Base-by-base conservation (phyloP, 2,329 filamentous ascomycete species). In the Biscogniauxia mediterranea region DNA sequence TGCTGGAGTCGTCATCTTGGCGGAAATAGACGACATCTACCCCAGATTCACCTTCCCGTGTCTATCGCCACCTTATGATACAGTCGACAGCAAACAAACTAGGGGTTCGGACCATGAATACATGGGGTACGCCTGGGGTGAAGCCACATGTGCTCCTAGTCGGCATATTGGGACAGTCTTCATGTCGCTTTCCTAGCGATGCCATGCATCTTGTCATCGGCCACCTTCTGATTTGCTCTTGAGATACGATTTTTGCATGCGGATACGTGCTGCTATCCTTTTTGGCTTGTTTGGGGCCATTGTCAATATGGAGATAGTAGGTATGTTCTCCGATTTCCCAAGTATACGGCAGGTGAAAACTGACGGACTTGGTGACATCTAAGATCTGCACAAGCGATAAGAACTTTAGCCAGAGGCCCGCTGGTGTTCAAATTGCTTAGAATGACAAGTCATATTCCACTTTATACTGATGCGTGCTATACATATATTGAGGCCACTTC, bases 1-100 rank as follows among this genome's bases (percentile, higher is more conserved):
- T 15, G 55, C 58, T 32, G 26, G 32, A 50, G 58, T 57, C 19
- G 32, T 49, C 59, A 59, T 54, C 57, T 64, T 61, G 58, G 62
- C 60, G 50, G 28, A 50, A 28, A 38, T 52, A 21, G 55, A 55
- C 19, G 42, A 28, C 46, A 13, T 28, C 21, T 49, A 49, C 38
- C 32, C 55, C 42, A 23, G 42, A 55, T 55, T 55, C 26, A 9
- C 19, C 38, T 49, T 52, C 19, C 50, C 19, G 54, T 49, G n/a
- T 55, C 54, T 21, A 20, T n/a, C 49, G 4, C 21, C 46, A 7
- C 23, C 28, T 21, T 25, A 55, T 17, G 26, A 56, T 54, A 50
- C 58, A 60, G 20, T 53, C 20, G 53, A 56, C 19, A 60, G 58
- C 58, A 57, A 60, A 60, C 58, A 54, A 52, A 32, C 54, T n/a